Evolutionary conservation across 768 basidiomycete species (phyloP), one percentile per base, ranked within the genome.

Genomic region (Tephrocybe rancida): DNA sequence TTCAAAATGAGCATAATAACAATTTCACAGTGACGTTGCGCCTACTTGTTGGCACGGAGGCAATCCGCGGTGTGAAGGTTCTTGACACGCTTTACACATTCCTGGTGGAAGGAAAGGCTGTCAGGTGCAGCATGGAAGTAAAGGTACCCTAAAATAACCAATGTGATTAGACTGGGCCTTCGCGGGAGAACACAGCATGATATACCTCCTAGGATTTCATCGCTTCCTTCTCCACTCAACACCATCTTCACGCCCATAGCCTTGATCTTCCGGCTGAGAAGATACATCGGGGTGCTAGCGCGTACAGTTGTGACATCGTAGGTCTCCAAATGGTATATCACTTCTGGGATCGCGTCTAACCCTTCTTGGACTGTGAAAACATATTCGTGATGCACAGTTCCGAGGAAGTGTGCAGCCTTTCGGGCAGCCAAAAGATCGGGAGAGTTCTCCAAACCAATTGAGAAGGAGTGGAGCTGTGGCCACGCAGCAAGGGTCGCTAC

Each of bases 221-320:
- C 97, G 57, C 91, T 93, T 34, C 97, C 97, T 72, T 99, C 97
- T 16, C 97, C 97, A 59, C 90, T 92, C 30, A 98, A 80, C 14
- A 99, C 97, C 97, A 99, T 99, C 77, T 99, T 99, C 48, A 99
- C 97, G 53, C 97, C 97, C 92, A 94, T 98, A 3, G 97, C 96
- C 75, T 98, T 99, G 77, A 99, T 95, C 76, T 99, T 98, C 44
- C 97, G 83, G 67, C 90, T 93, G 55, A 99, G 84, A 25, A 99
- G 86, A 72, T 98, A 98, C 97, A 99, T 99, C 2, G 97, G 97
- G 3, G 95, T 98, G 63, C 90, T 93, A 8, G 97, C 97, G 44
- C 97, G 88, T 44, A 98, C 92, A 34, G 97, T 99, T 25, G 97
- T 99, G 52, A 99, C 97, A 69, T 99, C 97, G 72, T 93, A 98